Evolutionary conservation across 352 stramenopile species (phyloP), one percentile per base, ranked within the genome.

Genomic region (Globisporangium barbulae): DNA sequence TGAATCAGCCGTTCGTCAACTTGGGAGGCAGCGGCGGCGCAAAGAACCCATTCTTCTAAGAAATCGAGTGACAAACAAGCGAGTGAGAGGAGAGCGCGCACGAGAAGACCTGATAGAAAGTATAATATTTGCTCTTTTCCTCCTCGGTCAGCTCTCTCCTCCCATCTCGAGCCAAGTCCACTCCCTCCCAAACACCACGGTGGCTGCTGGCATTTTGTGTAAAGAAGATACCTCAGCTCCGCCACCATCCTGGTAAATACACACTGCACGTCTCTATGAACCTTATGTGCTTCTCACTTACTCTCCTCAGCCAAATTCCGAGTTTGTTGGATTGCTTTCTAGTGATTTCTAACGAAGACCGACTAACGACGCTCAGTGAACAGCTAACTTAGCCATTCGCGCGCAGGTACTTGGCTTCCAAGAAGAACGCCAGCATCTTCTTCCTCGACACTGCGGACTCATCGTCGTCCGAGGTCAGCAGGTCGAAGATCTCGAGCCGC

Each of bases 1-100:
- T 91, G 53, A 89, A 79, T 73, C 81, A 93, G 67, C 71, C 84
- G n/a, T 93, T 93, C 57, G 76, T 90, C 48, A 91, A 90, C 72
- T 79, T 93, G 42, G 77, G 76, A 39, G 75, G 70, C 59, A 65
- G 57, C 47, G 50, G 68, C 53, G 57, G 66, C 28, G 64, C 61
- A 48, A 74, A 78, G 48, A 83, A 80, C 64, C 73, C 75, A 21
- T 83, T 81, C 65, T 83, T 83, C 62, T 81, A 71, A 70, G 50
- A 44, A 41, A n/a, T 12, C 2, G n/a, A 49, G 3, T 15, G 37
- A 33, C 9, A 28, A 41, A 2, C 9, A 25, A 31, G 33, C 8
- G n/a, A 35, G 28, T 3, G 30, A 28, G 17, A 8, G 44, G 12
- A 5, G 17, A 10, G 13, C 28, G n/a, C 10, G 22, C n/a, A 37